Percentiles rank a stretch among this genome's conserved stretches.
phyloP scores from a whole-genome alignment of 352 stramenopile genomes.

The Aphanomyces stellatus region DNA sequence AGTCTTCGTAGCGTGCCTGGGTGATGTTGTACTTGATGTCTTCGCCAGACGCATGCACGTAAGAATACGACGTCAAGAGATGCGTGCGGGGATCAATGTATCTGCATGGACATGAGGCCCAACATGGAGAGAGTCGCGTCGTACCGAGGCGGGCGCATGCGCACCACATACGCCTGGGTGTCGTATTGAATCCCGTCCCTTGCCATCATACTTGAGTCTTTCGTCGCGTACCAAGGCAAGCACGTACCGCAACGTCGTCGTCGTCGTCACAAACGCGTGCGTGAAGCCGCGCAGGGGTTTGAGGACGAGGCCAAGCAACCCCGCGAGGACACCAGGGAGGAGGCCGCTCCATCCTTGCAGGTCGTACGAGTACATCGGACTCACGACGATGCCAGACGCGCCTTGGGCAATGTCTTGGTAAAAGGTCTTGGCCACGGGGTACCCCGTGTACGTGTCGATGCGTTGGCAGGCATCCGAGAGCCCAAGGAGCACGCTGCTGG shows the following conservation, averaged over 20 bases:
- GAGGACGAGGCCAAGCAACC: constrained; percentile 67
- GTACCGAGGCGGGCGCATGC: constrained; percentile 55
- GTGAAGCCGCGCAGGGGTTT: constrained; percentile 76
- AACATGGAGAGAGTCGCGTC: background rate
- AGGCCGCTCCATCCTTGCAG: constrained; percentile 67
- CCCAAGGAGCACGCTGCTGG: constrained; percentile 67
- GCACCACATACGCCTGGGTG: constrained; percentile 69
- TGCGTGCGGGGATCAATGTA: constrained; percentile 77
- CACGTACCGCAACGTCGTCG: constrained; percentile 64
- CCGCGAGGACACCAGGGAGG: constrained; percentile 64
- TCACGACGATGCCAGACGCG: constrained; percentile 68
- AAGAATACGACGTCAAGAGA: constrained; percentile 76
- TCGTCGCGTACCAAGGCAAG: constrained; percentile 44
- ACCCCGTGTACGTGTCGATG: constrained; percentile 82
- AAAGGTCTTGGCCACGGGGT: constrained; percentile 74
- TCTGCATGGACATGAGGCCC: background rate
- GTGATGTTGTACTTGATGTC: constrained; percentile 79
- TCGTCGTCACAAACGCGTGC: constrained; percentile 59
- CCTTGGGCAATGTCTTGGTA: constrained; percentile 82
- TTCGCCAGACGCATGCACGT: constrained; percentile 80
- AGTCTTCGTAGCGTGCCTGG: constrained; percentile 68
- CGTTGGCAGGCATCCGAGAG: constrained; percentile 80
- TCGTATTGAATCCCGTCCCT: constrained; percentile 25
- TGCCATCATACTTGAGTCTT: background rate
- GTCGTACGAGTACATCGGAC: constrained; percentile 76